Evolutionary conservation across 2,329 filamentous ascomycete species (phyloP), one percentile per base, ranked within the genome.

Genomic region (Alternaria sp.): DNA sequence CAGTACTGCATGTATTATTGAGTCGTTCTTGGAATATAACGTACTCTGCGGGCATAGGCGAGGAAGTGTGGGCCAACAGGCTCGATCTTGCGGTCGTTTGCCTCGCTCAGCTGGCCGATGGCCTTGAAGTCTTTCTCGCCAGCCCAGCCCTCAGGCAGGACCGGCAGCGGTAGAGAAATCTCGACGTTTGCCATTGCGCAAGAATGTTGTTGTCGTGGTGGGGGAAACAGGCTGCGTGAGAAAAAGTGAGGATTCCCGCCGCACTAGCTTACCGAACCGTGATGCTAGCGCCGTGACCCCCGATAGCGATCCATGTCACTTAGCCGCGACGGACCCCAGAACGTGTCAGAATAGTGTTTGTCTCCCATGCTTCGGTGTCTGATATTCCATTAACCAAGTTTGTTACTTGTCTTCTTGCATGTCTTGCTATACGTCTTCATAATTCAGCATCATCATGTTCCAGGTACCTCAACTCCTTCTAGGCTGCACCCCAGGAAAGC

Each of bases 41-140:
- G 54, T 83, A 93, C 92, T 81, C 95, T 91, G 78, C 95, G 94
- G 74, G 95, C 95, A 81, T 98, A 94, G 70, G 95, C 95, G 68
- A 99, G 89, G 86, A 97, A 99, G 85, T 97, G 93, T 81, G 95
- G 94, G 71, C 95, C 95, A 70, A 98, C 92, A 55, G 95, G 94
- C 85, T 98, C 95, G 74, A 99, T 89, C 78, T 91, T 94, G 77
- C 95, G 90, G 83, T 94, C 89, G 51, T 89, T 91, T 39, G 93
- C 88, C 66, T 86, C 82, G 64, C 91, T 94, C 65, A 98, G 85
- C 71, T 88, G 85, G 73, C 90, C 91, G 68, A 96, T 79, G 59
- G 91, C 81, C 83, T 95, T 95, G 87, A 98, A 97, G 81, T 96
- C 92, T 81, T 96, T 96, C 62, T 96, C 93, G 64, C 88, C 90